These are phyloP conservation scores for Trametopsis cervina DNA, from an alignment of 768 basidiomycete genomes.

Conservation along the genomic window DNA sequence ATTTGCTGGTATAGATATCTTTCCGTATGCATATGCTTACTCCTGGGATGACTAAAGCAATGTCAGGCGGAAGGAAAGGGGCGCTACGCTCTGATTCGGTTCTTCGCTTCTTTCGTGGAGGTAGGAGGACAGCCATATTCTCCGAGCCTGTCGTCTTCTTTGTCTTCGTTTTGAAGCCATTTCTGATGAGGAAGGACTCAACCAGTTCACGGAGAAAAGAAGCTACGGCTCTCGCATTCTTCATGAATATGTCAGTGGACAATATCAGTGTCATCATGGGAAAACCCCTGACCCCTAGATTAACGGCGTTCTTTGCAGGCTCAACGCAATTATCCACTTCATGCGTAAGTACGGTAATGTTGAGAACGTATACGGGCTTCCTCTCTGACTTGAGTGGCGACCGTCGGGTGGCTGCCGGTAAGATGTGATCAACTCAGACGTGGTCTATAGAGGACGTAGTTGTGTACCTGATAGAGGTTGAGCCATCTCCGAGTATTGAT, in stretches of 20 bases:
- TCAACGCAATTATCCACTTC: slow-evolving; percentile 75
- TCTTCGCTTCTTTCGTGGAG: slow-evolving; percentile 49
- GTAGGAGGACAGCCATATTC: slow-evolving; percentile 14
- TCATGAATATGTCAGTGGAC: slow-evolving; percentile 1
- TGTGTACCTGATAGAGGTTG: slow-evolving; percentile 35
- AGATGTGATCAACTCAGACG: slow-evolving; percentile 12
- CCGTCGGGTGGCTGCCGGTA: slow-evolving; percentile 45
- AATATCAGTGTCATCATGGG: slow-evolving; percentile 6
- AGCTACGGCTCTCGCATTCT: slow-evolving; percentile 56
- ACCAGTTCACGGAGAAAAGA: slow-evolving; percentile 53
- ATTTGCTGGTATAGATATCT: too few relatives aligned
- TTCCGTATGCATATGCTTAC: background rate
- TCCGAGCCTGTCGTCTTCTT: background rate
- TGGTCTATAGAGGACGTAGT: slow-evolving; percentile 8
- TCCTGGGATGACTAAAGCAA: background rate
- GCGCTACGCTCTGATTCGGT: slow-evolving; percentile 10
- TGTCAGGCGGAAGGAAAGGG: background rate
- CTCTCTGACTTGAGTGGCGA: slow-evolving; percentile 77
- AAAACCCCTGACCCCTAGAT: slow-evolving; percentile 50
- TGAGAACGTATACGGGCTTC: slow-evolving; percentile 78
- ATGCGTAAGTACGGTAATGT: slow-evolving; percentile 57
- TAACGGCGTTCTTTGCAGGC: slow-evolving; percentile 64
- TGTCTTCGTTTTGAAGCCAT: slow-evolving; percentile 42
- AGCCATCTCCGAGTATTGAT: slow-evolving; percentile 51
- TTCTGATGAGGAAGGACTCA: slow-evolving; percentile 53